Evolutionary conservation across 257 asterid genomes (phyloP), one percentile per base, ranked within the genome.

Genomic region (Paulownia fortunei): DNA sequence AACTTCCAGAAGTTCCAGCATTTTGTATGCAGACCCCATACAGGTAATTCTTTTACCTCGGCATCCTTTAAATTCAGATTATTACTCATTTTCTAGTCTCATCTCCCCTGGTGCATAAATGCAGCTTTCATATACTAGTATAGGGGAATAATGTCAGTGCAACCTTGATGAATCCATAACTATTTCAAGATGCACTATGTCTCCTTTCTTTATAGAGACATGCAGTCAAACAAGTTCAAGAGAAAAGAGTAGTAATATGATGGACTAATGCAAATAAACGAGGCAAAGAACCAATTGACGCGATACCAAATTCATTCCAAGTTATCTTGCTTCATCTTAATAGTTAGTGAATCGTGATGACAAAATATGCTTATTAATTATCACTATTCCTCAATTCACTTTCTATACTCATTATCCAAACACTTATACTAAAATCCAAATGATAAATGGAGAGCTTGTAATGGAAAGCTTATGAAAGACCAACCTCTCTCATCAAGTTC

Each of bases 401-500:
- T 51, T 10, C 6, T 5, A 56, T 13, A 21, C 37, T 19, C 11
- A n/a, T 2, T 6, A 47, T 36, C n/a, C 27, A 21, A 5, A 27
- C 24, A 56, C 41, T 36, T 70, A 8, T 24, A 30, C 5, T 18
- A 21, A 27, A 46, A 30, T 6, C 55, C 11, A 61, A 36, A 69
- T 10, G 39, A 76, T 16, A 74, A 73, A 60, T 6, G 42, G 56
- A 36, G 39, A 73, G 79, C n/a, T n/a, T n/a, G n/a, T n/a, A 61
- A 74, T 9, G 30, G 41, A 75, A 24, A 54, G 42, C 27, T 27
- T 46, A 44, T 64, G 21, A 64, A 62, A 49, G 66, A 47, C 80
- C 74, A 81, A 91, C 97, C 98, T 82, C 86, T 78, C 70, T 82
- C 72, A 52, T 82, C 83, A 30, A 82, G 83, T 68, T 82, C 86